These are phyloP conservation scores for Aspergillus flavus DNA, from an alignment of 2,329 filamentous ascomycete genomes.

Conservation along the genomic window DNA sequence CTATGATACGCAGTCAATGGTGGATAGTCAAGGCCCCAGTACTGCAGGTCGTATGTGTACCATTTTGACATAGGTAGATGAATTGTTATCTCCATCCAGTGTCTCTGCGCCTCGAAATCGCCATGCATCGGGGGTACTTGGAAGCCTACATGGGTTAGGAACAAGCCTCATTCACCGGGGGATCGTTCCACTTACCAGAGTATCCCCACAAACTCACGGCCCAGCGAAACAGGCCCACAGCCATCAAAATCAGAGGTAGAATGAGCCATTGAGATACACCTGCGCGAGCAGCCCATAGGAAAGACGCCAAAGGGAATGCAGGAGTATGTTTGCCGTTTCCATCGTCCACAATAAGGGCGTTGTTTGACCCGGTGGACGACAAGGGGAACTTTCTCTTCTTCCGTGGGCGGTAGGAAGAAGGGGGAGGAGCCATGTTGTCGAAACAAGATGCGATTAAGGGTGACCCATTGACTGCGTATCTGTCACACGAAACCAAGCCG, in stretches of 20 bases:
- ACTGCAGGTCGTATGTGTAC: slow-evolving; percentile 96
- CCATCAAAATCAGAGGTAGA: slow-evolving; percentile 84
- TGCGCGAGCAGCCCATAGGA: slow-evolving; percentile 87
- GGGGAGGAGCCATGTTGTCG: slow-evolving; percentile 31
- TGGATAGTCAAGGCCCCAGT: slow-evolving; percentile 98
- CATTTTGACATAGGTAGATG: slow-evolving; percentile 89
- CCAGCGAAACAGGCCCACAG: slow-evolving; percentile 90
- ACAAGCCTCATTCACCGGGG: not conserved
- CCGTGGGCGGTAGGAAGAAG: slow-evolving; percentile 46
- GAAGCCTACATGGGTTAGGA: slow-evolving; percentile 59
- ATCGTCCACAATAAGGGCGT: slow-evolving; percentile 47
- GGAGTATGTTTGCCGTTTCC: slow-evolving; percentile 57
- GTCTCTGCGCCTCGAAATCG: slow-evolving; percentile 95
- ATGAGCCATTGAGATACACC: slow-evolving; percentile 88
- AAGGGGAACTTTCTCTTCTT: slow-evolving; percentile 47
- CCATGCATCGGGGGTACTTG: slow-evolving; percentile 86
- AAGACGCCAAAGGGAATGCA: slow-evolving; percentile 87
- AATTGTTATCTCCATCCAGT: slow-evolving; percentile 98
- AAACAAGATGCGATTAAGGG: slow-evolving; percentile 15
- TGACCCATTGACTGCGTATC: slow-evolving; percentile 24
- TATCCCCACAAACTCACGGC: slow-evolving; percentile 91
- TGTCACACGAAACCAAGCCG: not conserved
- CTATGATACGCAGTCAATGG: slow-evolving; percentile 98
- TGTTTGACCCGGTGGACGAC: slow-evolving; percentile 41
- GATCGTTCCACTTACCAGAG: slow-evolving; percentile 65